These are phyloP conservation scores for Lodderomyces beijingensis DNA, from an alignment of 1,139 yeast species.

Conservation along the genomic window DNA sequence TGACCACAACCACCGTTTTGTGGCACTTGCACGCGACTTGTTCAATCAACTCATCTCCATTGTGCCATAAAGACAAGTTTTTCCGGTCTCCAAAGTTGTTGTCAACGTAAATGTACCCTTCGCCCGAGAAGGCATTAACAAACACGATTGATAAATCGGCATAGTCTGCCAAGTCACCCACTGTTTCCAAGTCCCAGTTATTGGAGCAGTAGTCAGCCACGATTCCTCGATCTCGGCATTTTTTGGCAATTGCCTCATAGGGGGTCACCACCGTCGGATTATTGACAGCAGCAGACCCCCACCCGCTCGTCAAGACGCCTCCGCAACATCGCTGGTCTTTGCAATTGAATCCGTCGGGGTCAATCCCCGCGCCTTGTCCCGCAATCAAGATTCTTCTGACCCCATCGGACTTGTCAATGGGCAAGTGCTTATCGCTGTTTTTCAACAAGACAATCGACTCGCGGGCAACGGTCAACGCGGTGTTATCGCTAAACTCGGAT, in stretches of 20 bases:
- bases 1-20: conserved; percentile 55
- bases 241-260: conserved; percentile 44
- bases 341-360: conserved; percentile 45
- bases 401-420: conserved; percentile 42
- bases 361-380: conserved; percentile 47
- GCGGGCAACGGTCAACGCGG: conserved; percentile 51
- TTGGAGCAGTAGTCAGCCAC: conserved; percentile 41
- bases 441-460: conserved; percentile 55
- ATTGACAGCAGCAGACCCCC: conserved; percentile 52
- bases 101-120: conserved; percentile 55
- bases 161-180: conserved; percentile 41
- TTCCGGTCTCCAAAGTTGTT: conserved; percentile 59
- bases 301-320: conserved; percentile 47
- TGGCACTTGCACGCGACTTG: conserved; percentile 44
- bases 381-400: conserved; percentile 42
- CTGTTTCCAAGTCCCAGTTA: conserved; percentile 40
- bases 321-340: conserved; percentile 45
- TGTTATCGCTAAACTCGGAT: conserved; percentile 42
- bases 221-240: conserved; percentile 41
- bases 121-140: conserved; percentile 53
- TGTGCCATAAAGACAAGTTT: conserved; percentile 55
- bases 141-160: conserved; percentile 53
- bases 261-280: conserved; percentile 56
- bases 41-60: conserved; percentile 52
- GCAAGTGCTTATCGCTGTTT: conserved; percentile 47